A percentile compares a stretch with the other conserved stretches of the same genome.
These are phyloP conservation scores for Triticum aestivum DNA, from an alignment of 176 grass and related monocot species.

Conservation along the genomic window DNA sequence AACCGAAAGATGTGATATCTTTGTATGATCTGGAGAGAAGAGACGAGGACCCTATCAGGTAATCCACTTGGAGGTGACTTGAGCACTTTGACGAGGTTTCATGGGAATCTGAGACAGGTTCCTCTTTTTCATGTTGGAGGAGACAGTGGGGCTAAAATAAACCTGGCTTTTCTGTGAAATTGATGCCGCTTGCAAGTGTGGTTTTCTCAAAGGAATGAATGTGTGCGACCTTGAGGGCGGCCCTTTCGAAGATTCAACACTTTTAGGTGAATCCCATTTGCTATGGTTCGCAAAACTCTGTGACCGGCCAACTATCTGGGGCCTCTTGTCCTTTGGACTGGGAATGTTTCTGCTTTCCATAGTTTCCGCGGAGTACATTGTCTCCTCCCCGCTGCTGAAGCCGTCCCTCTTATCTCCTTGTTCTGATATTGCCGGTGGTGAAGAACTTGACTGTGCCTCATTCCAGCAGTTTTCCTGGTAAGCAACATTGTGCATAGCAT, in stretches of 20 bases:
- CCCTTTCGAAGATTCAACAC: slow-evolving; percentile 45
- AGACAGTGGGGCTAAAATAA: slow-evolving; percentile 77
- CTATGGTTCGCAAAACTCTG: slow-evolving; percentile 74
- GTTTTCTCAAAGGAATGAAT: slow-evolving; percentile 68
- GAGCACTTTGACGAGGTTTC: slow-evolving; percentile 53
- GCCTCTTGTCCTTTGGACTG: slow-evolving; percentile 61
- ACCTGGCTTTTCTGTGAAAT: slow-evolving; percentile 85
- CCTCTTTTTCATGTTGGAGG: slow-evolving; percentile 94
- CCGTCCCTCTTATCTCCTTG: slow-evolving; percentile 51
- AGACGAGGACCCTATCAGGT: slow-evolving; percentile 17
- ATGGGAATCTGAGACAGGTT: slow-evolving; percentile 60
- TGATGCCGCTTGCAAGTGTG: slow-evolving; percentile 62
- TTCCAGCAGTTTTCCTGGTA: slow-evolving; percentile 75
- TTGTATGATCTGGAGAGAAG: slow-evolving; percentile 12
- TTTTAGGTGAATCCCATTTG: slow-evolving; percentile 78
- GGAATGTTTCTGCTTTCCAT: slow-evolving; percentile 97
- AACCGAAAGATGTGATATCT: slow-evolving; percentile 16
- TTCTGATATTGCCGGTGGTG: slow-evolving; percentile 53
- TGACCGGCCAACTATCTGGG: slow-evolving; percentile 62
- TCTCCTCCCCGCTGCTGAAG: slow-evolving; percentile 87
- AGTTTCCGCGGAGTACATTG: slow-evolving; percentile 97
- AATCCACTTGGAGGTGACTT: slow-evolving; percentile 56
- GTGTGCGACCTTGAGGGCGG: slow-evolving; percentile 51
- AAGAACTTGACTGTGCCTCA: slow-evolving; percentile 82
- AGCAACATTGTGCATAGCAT: slow-evolving; percentile 46